Percentiles rank a stretch among this genome's conserved stretches.
phyloP scores from a whole-genome alignment of 2,329 filamentous ascomycete genomes.

The Lecanosticta acicola region DNA sequence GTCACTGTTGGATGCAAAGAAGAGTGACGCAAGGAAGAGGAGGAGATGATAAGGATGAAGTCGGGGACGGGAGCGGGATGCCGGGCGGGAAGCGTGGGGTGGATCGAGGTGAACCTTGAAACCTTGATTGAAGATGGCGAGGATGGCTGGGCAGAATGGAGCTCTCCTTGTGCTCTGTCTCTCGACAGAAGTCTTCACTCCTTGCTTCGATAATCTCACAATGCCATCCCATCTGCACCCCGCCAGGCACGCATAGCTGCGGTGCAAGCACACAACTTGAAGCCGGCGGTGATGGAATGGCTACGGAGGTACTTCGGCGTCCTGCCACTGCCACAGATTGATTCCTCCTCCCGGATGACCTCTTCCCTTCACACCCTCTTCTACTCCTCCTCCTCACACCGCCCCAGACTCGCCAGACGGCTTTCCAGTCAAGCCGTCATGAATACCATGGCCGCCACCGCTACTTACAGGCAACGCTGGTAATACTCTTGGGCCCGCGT shows the following conservation, averaged over 20 bases:
- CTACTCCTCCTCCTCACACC: neutral
- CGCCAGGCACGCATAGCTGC: neutral
- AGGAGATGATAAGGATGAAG: neutral
- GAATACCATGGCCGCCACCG: neutral
- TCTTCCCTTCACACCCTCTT: neutral
- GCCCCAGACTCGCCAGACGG: neutral
- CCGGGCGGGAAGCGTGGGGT: neutral
- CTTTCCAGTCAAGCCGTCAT: neutral
- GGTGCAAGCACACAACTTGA: neutral
- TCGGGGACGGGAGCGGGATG: neutral
- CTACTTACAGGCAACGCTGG: neutral
- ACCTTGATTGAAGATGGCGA: too few relatives aligned
- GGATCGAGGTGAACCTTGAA: neutral
- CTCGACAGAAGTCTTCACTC: neutral
- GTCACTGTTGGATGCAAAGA: neutral
- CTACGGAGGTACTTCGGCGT: neutral
- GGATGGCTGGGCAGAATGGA: neutral
- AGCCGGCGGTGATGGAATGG: neutral
- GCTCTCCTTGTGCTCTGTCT: neutral
- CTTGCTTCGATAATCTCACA: neutral
- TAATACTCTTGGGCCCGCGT: neutral
- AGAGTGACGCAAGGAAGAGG: neutral
- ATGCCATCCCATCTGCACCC: neutral
- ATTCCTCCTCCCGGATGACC: neutral
- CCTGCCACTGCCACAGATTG: neutral